Percentiles rank a stretch among this genome's conserved stretches.
phyloP scores from a whole-genome alignment of 208 protist genomes.

The Leishmania tarentolae region DNA sequence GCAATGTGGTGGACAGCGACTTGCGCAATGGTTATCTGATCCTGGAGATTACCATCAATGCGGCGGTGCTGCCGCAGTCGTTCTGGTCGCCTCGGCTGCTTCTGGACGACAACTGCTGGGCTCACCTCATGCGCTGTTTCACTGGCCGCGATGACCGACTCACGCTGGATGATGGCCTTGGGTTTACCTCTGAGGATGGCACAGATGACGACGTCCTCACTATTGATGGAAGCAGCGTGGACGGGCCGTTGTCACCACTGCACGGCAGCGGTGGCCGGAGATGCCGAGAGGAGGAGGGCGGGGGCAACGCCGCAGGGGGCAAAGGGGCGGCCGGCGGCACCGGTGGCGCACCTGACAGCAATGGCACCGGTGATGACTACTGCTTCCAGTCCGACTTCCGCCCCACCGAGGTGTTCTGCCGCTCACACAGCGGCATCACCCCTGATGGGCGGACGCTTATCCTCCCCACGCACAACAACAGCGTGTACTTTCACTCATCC shows the following conservation, averaged over 20 bases:
- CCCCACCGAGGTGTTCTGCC: conserved; percentile 63
- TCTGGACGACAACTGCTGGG: conserved; percentile 43
- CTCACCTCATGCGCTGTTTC: conserved; percentile 62
- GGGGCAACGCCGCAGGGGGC: neutral
- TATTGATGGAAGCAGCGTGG: conserved; percentile 3
- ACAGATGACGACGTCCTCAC: neutral
- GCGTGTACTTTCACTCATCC: conserved; percentile 43
- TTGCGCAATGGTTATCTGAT: conserved; percentile 67
- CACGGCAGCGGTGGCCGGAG: neutral
- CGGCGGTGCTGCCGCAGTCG: conserved; percentile 24
- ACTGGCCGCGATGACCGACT: conserved; percentile 53
- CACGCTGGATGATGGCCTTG: conserved; percentile 13
- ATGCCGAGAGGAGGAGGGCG: neutral
- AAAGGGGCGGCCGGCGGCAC: conserved; percentile 4
- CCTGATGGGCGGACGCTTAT: conserved; percentile 64
- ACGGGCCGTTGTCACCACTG: neutral
- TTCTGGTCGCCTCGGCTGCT: conserved; percentile 37
- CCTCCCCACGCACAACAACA: conserved; percentile 63
- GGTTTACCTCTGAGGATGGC: conserved; percentile 4
- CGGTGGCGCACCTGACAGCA: conserved; percentile 4
- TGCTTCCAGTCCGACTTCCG: conserved; percentile 62
- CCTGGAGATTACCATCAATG: conserved; percentile 60
- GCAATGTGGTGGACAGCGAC: conserved; percentile 82
- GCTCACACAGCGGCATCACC: conserved; percentile 59
- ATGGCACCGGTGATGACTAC: conserved; percentile 20